Conservation (phyloP, 1,284 basidiomycete species). For the Vanrija sp. region DNA sequence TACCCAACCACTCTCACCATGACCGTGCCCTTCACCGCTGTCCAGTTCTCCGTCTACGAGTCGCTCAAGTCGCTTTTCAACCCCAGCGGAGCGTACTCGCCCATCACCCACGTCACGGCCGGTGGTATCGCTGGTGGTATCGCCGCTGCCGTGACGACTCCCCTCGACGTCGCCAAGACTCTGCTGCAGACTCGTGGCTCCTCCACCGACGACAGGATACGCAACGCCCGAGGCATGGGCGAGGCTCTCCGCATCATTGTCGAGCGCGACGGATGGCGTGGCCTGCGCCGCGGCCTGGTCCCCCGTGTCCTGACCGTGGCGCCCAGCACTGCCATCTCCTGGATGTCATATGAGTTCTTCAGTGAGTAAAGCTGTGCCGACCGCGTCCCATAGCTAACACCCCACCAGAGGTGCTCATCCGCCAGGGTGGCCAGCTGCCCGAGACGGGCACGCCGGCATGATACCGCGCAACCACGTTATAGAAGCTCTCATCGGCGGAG, state of each 20-base stretch:
- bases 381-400: constrained; percentile 4
- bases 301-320: constrained; percentile 93
- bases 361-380: constrained; percentile 60
- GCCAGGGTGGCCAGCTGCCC: constrained; percentile 38
- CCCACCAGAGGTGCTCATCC: constrained; percentile 42
- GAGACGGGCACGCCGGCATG: constrained; percentile 29
- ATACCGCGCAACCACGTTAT: background rate
- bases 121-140: constrained; percentile 91
- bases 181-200: constrained; percentile 85
- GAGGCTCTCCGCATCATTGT: constrained; percentile 89
- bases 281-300: constrained; percentile 81
- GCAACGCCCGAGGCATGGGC: constrained; percentile 75
- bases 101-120: constrained; percentile 81
- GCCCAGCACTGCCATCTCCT: constrained; percentile 96
- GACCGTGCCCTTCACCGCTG: constrained; percentile 96
- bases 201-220: constrained; percentile 74
- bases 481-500: too few species aligned
- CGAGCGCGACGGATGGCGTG: constrained; percentile 75
- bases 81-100: constrained; percentile 81
- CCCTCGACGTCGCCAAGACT: constrained; percentile 93
- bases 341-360: constrained; percentile 96
- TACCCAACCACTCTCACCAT: constrained; percentile 97
- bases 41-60: constrained; percentile 97
- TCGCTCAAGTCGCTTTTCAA: constrained; percentile 85
- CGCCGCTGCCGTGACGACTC: constrained; percentile 92